Evolutionary conservation across 1,284 basidiomycete genomes (phyloP).

Genomic region (Fomitiporia mediterranea): DNA sequence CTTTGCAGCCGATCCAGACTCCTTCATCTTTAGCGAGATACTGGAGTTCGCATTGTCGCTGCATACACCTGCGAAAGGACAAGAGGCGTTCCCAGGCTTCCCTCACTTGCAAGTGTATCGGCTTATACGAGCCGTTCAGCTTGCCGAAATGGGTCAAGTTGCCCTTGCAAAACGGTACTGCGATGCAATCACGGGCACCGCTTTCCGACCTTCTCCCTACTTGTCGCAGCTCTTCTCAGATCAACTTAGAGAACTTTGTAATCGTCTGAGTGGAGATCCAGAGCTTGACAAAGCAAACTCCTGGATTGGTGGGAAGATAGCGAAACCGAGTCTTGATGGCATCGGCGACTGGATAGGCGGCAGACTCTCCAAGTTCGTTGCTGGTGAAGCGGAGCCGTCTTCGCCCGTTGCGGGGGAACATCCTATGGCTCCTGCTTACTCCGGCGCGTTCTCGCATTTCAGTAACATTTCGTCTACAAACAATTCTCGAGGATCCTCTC

Average conservation of each 20-base stretch:
- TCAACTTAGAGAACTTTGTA: conserved; percentile 77
- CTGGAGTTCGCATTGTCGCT: conserved; percentile 89
- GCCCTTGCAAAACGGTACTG: conserved; percentile 81
- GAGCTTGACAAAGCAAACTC: conserved; percentile 69
- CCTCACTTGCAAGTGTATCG: conserved; percentile 89
- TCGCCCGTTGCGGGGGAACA: conserved; percentile 36
- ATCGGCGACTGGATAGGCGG: conserved; percentile 93
- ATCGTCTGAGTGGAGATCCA: conserved; percentile 76
- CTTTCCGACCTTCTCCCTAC: conserved; percentile 65
- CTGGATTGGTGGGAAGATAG: conserved; percentile 79
- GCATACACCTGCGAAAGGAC: conserved; percentile 69
- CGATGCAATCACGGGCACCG: conserved; percentile 77
- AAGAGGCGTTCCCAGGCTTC: conserved; percentile 80
- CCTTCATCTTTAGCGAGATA: conserved; percentile 87
- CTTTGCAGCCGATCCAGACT: conserved; percentile 71
- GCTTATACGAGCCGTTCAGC: conserved; percentile 70
- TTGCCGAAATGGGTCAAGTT: conserved; percentile 79
- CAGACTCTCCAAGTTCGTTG: conserved; percentile 94
- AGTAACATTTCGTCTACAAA: conserved; percentile 86
- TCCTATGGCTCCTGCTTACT: conserved; percentile 41
- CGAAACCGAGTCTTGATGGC: conserved; percentile 87
- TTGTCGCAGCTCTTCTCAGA: conserved; percentile 65
- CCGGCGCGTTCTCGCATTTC: conserved; percentile 92
- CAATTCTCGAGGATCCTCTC: conserved; percentile 67
- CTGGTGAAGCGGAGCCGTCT: conserved; percentile 71